Evolutionary conservation across 495 filamentous ascomycete species (phyloP), one percentile per base, ranked within the genome.

Genomic region (Penicillium bovifimosum): DNA sequence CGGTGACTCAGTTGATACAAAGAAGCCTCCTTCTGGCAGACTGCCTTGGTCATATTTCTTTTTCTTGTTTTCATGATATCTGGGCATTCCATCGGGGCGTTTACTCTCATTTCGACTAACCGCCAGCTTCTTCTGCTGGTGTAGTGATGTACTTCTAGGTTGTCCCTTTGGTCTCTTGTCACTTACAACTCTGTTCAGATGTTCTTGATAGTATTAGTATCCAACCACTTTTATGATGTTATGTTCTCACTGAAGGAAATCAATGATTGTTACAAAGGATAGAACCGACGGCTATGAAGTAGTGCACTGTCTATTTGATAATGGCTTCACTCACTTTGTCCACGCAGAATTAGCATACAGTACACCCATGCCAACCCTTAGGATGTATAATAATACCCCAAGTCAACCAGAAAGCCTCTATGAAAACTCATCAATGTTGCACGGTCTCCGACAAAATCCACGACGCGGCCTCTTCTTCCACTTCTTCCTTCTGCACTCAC

Each of bases 1-100:
- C 43, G 44, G 31, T 47, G 44, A 18, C 38, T 52, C 38, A 38
- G 47, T 44, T 52, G 14, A 32, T 36, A 31, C 33, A 52, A 47
- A 43, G 36, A 48, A 38, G 14, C 10, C 5, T 6, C 11, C 4
- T 9, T 24, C 32, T 31, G 27, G 28, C 10, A 26, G 10, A 41
- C 47, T 31, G 0, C 0, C 14, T 42, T 13, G 11, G 2, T 50
- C 9, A 0, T 34, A 33, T 17, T 41, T 34, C 29, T 32, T 41
- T 50, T 3, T 20, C n/a, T 14, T 31, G 16, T 35, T 26, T 24
- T 48, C 4, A 5, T 28, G 13, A 8, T 32, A 32, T 39, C 1
- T 27, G 9, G 27, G 20, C 7, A 29, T 50, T 50, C 13, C 13
- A 2, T 42, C 10, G 10, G 11, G 40, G 13, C 26, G 17, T 47